Evolutionary conservation across 768 basidiomycete genomes (phyloP).

Genomic region (Epithele typhae): DNA sequence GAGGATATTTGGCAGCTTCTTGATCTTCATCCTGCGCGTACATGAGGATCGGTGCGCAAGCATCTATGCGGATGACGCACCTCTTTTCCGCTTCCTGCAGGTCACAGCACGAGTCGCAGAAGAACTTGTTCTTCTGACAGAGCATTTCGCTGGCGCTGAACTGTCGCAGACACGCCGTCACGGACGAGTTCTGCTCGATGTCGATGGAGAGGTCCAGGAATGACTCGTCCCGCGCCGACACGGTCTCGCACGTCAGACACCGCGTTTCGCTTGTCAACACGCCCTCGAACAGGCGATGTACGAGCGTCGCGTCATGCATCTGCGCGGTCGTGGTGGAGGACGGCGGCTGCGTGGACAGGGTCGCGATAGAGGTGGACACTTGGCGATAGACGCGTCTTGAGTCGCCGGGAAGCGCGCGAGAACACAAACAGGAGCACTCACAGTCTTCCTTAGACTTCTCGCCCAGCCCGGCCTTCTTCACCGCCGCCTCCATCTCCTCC

Average conservation of each 20-base stretch:
- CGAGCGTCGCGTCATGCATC: slow-evolving; percentile 54
- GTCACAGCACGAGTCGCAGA: slow-evolving; percentile 95
- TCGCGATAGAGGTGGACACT: slow-evolving; percentile 62
- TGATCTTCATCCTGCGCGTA: slow-evolving; percentile 89
- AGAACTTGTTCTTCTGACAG: slow-evolving; percentile 97
- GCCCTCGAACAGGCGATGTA: slow-evolving; percentile 93
- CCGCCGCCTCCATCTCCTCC: slow-evolving; percentile 84
- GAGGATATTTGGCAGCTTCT: slow-evolving; percentile 90
- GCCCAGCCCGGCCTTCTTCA: slow-evolving; percentile 13
- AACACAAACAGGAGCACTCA: slow-evolving; percentile 36
- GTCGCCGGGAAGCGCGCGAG: slow-evolving; percentile 2
- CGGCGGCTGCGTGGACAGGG: slow-evolving; percentile 43
- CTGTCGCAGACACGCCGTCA: slow-evolving; percentile 92
- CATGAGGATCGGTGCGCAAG: not conserved
- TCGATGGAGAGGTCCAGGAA: slow-evolving; percentile 99
- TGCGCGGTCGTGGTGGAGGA: slow-evolving; percentile 43
- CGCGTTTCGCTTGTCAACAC: slow-evolving; percentile 94
- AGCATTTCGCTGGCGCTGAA: slow-evolving; percentile 99
- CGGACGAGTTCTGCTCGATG: slow-evolving; percentile 96
- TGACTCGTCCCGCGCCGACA: slow-evolving; percentile 85
- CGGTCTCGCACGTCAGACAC: slow-evolving; percentile 96
- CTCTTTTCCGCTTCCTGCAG: slow-evolving; percentile 97
- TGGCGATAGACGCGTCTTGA: not conserved
- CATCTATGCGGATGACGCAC: slow-evolving; percentile 38
- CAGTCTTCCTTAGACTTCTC: slow-evolving; percentile 49